Percentiles rank a stretch among this genome's conserved stretches.
Conservation (phyloP, 495 filamentous ascomycete genomes). For the Penicillium longicatenatum region DNA sequence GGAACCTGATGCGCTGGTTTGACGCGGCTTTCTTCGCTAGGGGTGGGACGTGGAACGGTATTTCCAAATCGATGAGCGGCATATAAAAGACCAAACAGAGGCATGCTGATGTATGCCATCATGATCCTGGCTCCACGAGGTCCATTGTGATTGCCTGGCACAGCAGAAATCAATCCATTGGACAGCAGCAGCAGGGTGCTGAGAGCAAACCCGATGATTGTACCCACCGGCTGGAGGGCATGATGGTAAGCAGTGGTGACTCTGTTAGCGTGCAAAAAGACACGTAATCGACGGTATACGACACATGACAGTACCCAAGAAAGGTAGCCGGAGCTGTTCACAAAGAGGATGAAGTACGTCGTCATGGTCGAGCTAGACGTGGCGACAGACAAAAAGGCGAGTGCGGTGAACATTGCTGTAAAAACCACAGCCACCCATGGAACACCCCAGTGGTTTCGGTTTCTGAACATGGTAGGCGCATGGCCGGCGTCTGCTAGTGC, state of each 20-base stretch:
- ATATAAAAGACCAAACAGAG: slow-evolving; percentile 53
- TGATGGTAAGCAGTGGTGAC: slow-evolving; percentile 45
- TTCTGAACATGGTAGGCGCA: slow-evolving; percentile 44
- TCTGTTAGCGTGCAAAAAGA: slow-evolving; percentile 42
- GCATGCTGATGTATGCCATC: slow-evolving; percentile 62
- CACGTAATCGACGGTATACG: slow-evolving; percentile 58
- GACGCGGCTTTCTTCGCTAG: slow-evolving; percentile 1
- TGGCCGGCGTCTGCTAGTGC: slow-evolving; percentile 50
- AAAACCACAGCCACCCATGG: slow-evolving; percentile 46
- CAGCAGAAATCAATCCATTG: slow-evolving; percentile 57
- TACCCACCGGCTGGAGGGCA: slow-evolving; percentile 53
- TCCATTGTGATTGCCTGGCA: slow-evolving; percentile 42
- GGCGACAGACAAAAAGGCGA: slow-evolving; percentile 39
- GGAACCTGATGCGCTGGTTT: slow-evolving; percentile 1
- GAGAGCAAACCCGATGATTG: slow-evolving; percentile 48
- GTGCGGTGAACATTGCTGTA: slow-evolving; percentile 41
- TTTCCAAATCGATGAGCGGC: slow-evolving; percentile 18
- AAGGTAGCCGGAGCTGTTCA: slow-evolving; percentile 61
- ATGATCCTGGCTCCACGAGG: slow-evolving; percentile 47
- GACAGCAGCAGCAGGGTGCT: slow-evolving; percentile 52
- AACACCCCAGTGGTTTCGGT: slow-evolving; percentile 46
- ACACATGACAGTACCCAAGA: slow-evolving; percentile 60
- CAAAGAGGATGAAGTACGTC: slow-evolving; percentile 59
- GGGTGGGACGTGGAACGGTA: slow-evolving; percentile 8
- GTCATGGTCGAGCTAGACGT: slow-evolving; percentile 33